These are phyloP conservation scores for Cyberlindnera japonica DNA, from an alignment of 805 yeast species.

Conservation along the genomic window DNA sequence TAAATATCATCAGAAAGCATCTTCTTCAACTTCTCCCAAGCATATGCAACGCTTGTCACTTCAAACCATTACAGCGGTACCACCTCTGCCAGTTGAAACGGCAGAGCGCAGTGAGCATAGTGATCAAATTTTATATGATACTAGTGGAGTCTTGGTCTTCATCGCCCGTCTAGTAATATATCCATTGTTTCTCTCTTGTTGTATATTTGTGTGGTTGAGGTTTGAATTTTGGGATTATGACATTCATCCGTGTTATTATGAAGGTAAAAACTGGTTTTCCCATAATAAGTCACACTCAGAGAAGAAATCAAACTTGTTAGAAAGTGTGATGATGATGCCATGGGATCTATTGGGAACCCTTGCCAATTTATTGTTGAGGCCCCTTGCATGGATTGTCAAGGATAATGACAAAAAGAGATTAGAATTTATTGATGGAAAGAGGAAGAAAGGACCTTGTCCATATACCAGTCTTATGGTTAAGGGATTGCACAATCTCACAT, in stretches of 20 bases:
- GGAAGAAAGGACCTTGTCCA: slow-evolving; percentile 1
- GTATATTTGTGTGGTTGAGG: slow-evolving; percentile 2
- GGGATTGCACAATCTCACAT: background rate
- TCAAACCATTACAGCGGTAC: background rate
- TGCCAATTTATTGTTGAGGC: background rate
- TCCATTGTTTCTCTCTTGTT: slow-evolving; percentile 3
- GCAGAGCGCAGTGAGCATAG: background rate
- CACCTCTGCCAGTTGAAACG: slow-evolving; percentile 1
- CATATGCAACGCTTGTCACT: background rate
- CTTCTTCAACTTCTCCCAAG: background rate
- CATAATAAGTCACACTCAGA: background rate
- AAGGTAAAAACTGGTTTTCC: slow-evolving; percentile 1
- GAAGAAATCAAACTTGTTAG: background rate
- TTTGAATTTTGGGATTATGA: slow-evolving; percentile 1
- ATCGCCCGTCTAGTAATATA: background rate
- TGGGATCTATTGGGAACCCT: background rate
- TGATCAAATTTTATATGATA: background rate
- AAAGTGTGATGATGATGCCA: background rate
- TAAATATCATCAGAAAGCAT: background rate
- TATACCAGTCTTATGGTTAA: background rate
- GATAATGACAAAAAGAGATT: slow-evolving; percentile 5
- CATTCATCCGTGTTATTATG: background rate
- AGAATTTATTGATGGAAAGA: background rate
- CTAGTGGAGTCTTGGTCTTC: background rate
- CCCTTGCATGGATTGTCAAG: background rate